These are phyloP conservation scores for Didymella pomorum DNA, from an alignment of 2,329 filamentous ascomycete genomes.

Conservation along the genomic window DNA sequence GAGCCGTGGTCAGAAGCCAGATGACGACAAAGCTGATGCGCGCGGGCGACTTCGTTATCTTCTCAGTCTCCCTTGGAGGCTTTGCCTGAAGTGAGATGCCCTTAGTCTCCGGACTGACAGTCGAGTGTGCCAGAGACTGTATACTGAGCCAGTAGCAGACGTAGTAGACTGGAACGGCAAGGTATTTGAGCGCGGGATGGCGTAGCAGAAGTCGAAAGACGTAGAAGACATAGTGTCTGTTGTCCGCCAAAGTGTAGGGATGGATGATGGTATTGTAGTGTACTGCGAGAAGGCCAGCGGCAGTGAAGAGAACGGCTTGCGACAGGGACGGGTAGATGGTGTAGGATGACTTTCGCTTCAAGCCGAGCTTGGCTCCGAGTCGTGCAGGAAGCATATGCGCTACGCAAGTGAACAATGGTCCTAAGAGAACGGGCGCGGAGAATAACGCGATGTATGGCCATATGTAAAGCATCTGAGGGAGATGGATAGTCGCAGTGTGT, in stretches of 20 bases:
- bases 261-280: conserved; percentile 92
- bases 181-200: conserved; percentile 70
- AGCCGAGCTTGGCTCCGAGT: not conserved
- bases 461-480: conserved; percentile 93
- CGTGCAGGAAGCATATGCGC: conserved; percentile 31
- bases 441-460: conserved; percentile 93
- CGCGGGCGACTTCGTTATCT: conserved; percentile 14
- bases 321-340: not conserved
- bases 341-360: not conserved
- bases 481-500: conserved; percentile 86
- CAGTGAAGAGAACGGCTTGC: conserved; percentile 43
- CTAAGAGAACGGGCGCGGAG: conserved; percentile 77
- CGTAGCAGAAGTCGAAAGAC: conserved; percentile 83
- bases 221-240: conserved; percentile 97
- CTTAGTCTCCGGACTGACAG: conserved; percentile 6
- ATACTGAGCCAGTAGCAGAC: conserved; percentile 73
- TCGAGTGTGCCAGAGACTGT: conserved; percentile 61
- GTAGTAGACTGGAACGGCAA: conserved; percentile 74
- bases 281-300: conserved; percentile 61
- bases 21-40: conserved; percentile 61
- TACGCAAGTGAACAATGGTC: conserved; percentile 58
- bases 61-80: conserved; percentile 8
- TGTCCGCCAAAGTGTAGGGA: conserved; percentile 94
- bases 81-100: conserved; percentile 6
- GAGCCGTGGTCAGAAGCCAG: conserved; percentile 72